Conservation (phyloP, 176 grass and related monocot species). For the Oryza meridionalis region DNA sequence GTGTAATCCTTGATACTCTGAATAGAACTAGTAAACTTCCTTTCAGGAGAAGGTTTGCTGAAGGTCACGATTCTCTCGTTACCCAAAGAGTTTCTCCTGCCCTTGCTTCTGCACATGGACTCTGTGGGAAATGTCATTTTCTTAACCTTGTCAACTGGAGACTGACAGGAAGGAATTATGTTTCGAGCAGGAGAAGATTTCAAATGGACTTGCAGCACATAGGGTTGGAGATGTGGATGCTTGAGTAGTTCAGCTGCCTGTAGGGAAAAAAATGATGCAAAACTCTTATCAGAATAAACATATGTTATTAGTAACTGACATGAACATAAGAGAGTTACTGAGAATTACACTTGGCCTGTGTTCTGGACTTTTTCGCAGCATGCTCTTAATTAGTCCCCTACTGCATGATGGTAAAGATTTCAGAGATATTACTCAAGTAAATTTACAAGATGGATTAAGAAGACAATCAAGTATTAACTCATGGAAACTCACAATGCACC, state of each 20-base stretch:
- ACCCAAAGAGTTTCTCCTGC: constrained; percentile 56
- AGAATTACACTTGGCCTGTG: constrained; percentile 82
- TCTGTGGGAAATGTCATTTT: constrained; percentile 52
- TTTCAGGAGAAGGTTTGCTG: constrained; percentile 48
- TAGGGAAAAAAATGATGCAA: constrained; percentile 31
- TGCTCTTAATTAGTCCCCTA: constrained; percentile 81
- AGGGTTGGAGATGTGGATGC: constrained; percentile 74
- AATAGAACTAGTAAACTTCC: constrained; percentile 42
- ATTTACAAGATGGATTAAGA: not conserved
- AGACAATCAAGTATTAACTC: not conserved
- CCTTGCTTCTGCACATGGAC: constrained; percentile 46
- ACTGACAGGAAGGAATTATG: constrained; percentile 38
- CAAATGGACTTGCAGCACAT: constrained; percentile 77
- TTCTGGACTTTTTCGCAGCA: constrained; percentile 81
- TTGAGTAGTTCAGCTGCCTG: constrained; percentile 83
- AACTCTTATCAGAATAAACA: not conserved
- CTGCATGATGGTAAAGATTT: constrained; percentile 48
- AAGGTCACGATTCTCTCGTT: constrained; percentile 56
- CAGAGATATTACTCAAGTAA: constrained; percentile 1
- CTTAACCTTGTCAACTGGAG: constrained; percentile 50
- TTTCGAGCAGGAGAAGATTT: constrained; percentile 53
- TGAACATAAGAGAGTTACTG: not conserved
- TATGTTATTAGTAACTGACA: not conserved
- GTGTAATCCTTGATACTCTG: constrained; percentile 50
- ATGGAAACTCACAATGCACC: constrained; percentile 75